Evolutionary conservation across 2,329 filamentous ascomycete genomes (phyloP).

Genomic region (Cryphonectria carpinicola): DNA sequence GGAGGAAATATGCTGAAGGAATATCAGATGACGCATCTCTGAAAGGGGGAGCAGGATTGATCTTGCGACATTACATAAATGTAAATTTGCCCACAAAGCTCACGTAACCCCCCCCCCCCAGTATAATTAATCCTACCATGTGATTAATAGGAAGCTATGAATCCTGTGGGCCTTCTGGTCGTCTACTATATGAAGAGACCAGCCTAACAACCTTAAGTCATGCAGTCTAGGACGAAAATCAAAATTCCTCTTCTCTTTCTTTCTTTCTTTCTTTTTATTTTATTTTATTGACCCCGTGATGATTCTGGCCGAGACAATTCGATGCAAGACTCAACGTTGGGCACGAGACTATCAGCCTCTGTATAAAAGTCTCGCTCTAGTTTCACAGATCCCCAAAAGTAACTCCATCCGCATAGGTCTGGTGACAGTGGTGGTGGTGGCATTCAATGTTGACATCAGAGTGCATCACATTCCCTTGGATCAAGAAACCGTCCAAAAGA

Average conservation of each 20-base stretch:
- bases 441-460: constrained; percentile 28
- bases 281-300: not conserved
- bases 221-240: not conserved
- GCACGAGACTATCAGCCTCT: constrained; percentile 26
- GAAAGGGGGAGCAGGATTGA: not conserved
- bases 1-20: not conserved
- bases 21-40: not conserved
- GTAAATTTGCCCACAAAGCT: not conserved
- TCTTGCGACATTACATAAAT: not conserved
- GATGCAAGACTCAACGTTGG: not conserved
- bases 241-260: not conserved
- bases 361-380: constrained; percentile 26
- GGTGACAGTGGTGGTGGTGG: constrained; percentile 28
- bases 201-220: not conserved
- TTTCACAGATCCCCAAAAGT: constrained; percentile 27
- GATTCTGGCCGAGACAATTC: not conserved
- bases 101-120: not conserved
- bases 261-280: not conserved
- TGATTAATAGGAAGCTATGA: not conserved
- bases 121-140: not conserved
- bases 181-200: not conserved
- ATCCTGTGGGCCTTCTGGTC: not conserved
- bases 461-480: not conserved
- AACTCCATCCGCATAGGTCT: constrained; percentile 17
- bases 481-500: constrained; percentile 5